A percentile compares a stretch with the other conserved stretches of the same genome.
phyloP scores from a whole-genome alignment of 139 green algal species.

The Penium margaritaceum region DNA sequence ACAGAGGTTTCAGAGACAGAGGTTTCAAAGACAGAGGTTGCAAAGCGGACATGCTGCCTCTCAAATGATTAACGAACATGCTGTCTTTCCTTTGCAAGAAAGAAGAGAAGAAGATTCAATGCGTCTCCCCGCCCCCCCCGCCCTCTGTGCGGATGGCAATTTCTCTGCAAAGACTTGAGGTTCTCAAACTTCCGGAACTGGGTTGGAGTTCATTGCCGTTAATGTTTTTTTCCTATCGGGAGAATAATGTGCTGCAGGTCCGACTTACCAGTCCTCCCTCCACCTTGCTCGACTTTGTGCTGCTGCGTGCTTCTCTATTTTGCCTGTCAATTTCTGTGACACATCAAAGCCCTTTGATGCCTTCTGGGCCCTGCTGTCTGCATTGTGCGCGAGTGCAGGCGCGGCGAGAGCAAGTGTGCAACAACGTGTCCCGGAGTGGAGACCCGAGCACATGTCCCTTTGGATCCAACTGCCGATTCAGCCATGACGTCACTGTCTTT shows the following conservation, averaged over 20 bases:
- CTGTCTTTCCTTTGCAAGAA: background rate
- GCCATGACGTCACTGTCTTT: conserved; percentile 26
- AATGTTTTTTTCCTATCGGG: no score
- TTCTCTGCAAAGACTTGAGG: no score
- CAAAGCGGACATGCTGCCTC: background rate
- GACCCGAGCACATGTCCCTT: conserved; percentile 21
- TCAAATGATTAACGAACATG: background rate
- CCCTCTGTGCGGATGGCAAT: no score
- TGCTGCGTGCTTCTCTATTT: background rate
- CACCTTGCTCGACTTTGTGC: background rate
- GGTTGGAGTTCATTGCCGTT: no score
- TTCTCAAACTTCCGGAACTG: no score
- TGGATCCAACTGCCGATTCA: conserved; percentile 30
- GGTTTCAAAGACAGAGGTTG: background rate
- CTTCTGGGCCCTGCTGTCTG: background rate
- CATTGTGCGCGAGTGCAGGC: no score
- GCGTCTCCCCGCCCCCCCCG: background rate
- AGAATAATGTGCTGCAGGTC: no score
- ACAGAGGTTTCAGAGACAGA: no score
- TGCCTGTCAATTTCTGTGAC: background rate
- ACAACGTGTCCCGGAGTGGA: background rate
- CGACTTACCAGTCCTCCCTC: background rate
- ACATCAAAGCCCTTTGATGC: background rate
- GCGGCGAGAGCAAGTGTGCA: no score
- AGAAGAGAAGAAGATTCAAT: background rate